Conservation (phyloP, 352 stramenopile species). For the Globisporangium ultimum region DNA sequence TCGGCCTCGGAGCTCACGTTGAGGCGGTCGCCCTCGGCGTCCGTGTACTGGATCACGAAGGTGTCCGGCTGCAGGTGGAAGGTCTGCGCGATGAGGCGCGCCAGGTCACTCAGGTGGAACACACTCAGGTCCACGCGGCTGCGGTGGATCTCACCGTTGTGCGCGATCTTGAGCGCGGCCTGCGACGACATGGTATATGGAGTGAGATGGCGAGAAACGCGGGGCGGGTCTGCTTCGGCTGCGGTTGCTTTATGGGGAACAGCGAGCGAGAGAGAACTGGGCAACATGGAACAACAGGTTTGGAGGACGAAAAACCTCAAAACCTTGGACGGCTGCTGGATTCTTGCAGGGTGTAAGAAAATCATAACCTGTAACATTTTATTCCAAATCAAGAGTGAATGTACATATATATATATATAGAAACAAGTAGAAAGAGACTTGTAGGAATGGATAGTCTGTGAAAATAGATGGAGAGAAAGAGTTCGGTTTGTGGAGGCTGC, state of each 20-base stretch:
- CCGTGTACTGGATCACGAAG: constrained; percentile 74
- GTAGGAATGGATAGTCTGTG: no score
- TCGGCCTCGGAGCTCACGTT: constrained; percentile 69
- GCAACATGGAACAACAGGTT: background rate
- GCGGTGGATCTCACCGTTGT: constrained; percentile 77
- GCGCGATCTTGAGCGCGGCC: constrained; percentile 69
- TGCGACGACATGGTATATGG: constrained; percentile 25
- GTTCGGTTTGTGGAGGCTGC: no score
- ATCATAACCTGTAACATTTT: no score
- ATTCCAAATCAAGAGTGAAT: no score
- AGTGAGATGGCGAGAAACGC: background rate
- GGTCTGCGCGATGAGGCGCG: constrained; percentile 52
- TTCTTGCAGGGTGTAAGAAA: background rate
- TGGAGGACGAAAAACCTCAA: constrained; percentile 4
- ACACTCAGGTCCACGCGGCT: constrained; percentile 53
- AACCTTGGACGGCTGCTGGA: background rate
- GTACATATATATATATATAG: no score
- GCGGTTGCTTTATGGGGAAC: constrained; percentile 3
- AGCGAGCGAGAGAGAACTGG: background rate
- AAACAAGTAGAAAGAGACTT: no score
- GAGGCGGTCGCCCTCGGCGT: constrained; percentile 54
- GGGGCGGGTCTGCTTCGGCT: background rate
- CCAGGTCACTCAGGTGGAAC: constrained; percentile 48
- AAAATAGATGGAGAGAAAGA: no score
- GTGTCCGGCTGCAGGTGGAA: constrained; percentile 42